phyloP scores from a whole-genome alignment of 192 early-diverging fungal species.

The Coemansia sp. region DNA sequence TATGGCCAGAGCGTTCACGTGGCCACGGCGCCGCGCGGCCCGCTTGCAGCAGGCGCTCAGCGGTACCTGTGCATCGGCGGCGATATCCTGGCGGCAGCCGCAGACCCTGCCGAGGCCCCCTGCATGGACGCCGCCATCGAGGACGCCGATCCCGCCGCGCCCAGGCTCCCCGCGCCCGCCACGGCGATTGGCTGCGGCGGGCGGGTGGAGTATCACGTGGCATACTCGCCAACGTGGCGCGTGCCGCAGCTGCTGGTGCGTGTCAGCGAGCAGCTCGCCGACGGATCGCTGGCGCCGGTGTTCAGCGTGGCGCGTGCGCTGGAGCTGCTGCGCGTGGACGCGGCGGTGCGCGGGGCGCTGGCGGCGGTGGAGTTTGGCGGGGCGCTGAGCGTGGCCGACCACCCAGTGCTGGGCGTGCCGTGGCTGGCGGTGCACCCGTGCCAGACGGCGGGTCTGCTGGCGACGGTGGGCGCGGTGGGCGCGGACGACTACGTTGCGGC shows the following conservation, averaged over 20 bases:
- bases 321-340: slow-evolving; percentile 16
- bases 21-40: no score
- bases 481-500: slow-evolving; percentile 23
- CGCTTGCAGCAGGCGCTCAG: no score
- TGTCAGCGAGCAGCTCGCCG: no score
- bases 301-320: slow-evolving; percentile 8
- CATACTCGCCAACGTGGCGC: slow-evolving; percentile 35
- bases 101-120: no score
- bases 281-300: neutral
- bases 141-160: slow-evolving; percentile 16
- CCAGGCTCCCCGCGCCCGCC: neutral
- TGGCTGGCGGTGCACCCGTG: slow-evolving; percentile 47
- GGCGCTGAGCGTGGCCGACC: slow-evolving; percentile 44
- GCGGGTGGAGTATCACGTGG: slow-evolving; percentile 29
- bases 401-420: slow-evolving; percentile 30
- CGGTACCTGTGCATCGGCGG: no score
- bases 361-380: slow-evolving; percentile 47
- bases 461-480: slow-evolving; percentile 12
- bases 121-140: no score
- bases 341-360: slow-evolving; percentile 17
- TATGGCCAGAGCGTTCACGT: no score
- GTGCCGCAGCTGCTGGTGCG: slow-evolving; percentile 40
- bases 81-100: no score
- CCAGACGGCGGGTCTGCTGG: slow-evolving; percentile 40
- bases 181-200: neutral